A percentile compares a stretch with the other conserved stretches of the same genome.
These are phyloP conservation scores for Neurospora africana DNA, from an alignment of 495 filamentous ascomycete genomes.

Conservation along the genomic window DNA sequence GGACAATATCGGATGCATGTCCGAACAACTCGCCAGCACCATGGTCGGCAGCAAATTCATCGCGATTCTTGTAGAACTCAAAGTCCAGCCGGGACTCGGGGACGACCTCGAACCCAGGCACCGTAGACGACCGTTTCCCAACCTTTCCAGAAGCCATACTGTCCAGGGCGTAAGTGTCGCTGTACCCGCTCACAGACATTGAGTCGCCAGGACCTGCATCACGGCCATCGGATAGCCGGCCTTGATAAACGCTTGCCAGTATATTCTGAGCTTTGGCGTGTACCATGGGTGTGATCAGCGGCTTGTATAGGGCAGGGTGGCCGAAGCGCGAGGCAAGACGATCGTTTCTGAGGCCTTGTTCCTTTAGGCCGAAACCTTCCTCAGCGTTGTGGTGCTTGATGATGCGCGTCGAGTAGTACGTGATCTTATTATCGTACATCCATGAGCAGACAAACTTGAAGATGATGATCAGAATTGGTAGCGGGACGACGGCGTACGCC, in stretches of 20 bases:
- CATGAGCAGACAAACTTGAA: slow-evolving; percentile 81
- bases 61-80: slow-evolving; percentile 76
- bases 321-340: slow-evolving; percentile 75
- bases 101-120: slow-evolving; percentile 75
- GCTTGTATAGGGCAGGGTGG: slow-evolving; percentile 81
- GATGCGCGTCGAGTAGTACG: slow-evolving; percentile 60
- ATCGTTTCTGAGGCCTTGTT: slow-evolving; percentile 44
- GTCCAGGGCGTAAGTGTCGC: slow-evolving; percentile 62
- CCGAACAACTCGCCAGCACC: slow-evolving; percentile 71
- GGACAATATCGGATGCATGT: slow-evolving; percentile 51
- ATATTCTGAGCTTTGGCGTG: slow-evolving; percentile 78
- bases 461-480: slow-evolving; percentile 66
- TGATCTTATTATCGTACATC: slow-evolving; percentile 64
- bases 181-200: slow-evolving; percentile 53
- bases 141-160: slow-evolving; percentile 65
- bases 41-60: slow-evolving; percentile 80
- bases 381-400: slow-evolving; percentile 46
- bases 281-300: slow-evolving; percentile 91
- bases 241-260: slow-evolving; percentile 69
- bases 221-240: slow-evolving; percentile 53
- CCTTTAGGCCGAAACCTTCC: slow-evolving; percentile 29
- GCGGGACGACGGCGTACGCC: slow-evolving; percentile 58
- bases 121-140: slow-evolving; percentile 48
- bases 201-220: slow-evolving; percentile 44
- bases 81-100: slow-evolving; percentile 88